These are phyloP conservation scores for Eucalyptus marginata DNA, from an alignment of 345 rosid genomes.

Conservation along the genomic window DNA sequence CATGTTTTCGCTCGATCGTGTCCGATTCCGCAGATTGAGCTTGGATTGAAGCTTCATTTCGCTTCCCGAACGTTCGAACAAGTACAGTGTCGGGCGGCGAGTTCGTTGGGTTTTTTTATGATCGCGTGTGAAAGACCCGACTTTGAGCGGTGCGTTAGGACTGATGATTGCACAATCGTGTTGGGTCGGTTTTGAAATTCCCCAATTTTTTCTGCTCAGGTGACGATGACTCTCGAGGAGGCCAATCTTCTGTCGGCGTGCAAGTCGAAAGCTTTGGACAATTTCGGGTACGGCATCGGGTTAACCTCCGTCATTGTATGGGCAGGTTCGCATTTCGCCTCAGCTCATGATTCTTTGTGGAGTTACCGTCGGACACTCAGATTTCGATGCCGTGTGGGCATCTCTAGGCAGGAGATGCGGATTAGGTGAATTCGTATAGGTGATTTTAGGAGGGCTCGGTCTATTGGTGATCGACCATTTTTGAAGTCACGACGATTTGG, in stretches of 20 bases:
- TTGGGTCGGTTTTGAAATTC: not conserved
- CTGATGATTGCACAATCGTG: not conserved
- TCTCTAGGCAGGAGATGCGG: not conserved
- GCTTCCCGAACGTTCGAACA: too few relatives aligned
- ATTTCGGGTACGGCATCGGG: conserved; percentile 1
- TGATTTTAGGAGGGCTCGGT: not conserved
- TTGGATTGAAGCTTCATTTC: not conserved
- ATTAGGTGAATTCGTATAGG: not conserved
- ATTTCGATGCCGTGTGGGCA: not conserved
- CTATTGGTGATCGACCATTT: not conserved
- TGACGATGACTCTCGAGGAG: conserved; percentile 25
- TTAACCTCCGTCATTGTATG: conserved; percentile 12
- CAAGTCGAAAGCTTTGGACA: conserved; percentile 14
- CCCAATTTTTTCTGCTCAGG: not conserved
- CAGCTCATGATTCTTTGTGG: not conserved
- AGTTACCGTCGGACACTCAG: not conserved
- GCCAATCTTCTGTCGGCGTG: conserved; percentile 6
- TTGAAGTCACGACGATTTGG: not conserved
- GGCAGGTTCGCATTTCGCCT: conserved; percentile 18
- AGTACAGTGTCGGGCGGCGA: too few relatives aligned
- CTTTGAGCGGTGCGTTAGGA: not conserved
- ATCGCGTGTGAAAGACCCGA: not conserved
- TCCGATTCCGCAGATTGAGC: not conserved
- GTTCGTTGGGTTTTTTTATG: too few relatives aligned
- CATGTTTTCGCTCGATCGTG: not conserved